Evolutionary conservation across 768 basidiomycete genomes (phyloP).

Genomic region (Pleurotus citrinopileatus): DNA sequence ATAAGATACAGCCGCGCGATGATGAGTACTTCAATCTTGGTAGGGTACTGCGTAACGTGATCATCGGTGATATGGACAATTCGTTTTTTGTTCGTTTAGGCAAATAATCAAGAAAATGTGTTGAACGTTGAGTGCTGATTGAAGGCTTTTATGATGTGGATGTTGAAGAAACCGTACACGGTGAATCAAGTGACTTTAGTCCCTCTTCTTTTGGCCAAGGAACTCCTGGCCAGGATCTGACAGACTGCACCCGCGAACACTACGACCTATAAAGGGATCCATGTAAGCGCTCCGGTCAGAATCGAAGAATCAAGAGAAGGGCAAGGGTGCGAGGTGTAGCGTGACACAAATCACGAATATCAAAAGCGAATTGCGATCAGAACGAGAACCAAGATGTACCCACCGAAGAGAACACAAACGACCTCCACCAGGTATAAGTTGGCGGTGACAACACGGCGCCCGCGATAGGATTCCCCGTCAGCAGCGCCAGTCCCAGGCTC

Average conservation of each 20-base stretch:
- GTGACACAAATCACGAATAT: neutral
- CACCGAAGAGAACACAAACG: constrained; percentile 44
- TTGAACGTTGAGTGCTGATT: neutral
- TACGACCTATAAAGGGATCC: constrained; percentile 26
- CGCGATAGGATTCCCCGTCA: constrained; percentile 51
- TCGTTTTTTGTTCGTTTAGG: too few relatives aligned
- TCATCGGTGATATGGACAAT: too few relatives aligned
- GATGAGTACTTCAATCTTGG: too few relatives aligned
- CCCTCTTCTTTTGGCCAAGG: constrained; percentile 27
- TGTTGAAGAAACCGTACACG: too few relatives aligned
- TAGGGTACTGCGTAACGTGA: too few relatives aligned
- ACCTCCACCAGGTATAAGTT: constrained; percentile 35
- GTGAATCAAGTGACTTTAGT: constrained; percentile 13
- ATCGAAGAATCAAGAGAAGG: too few relatives aligned
- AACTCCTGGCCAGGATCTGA: constrained; percentile 28
- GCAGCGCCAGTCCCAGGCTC: constrained; percentile 38
- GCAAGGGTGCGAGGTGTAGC: too few relatives aligned
- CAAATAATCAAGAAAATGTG: too few relatives aligned
- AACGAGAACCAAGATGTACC: constrained; percentile 11
- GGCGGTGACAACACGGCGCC: constrained; percentile 44
- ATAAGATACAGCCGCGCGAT: too few relatives aligned
- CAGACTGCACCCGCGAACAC: constrained; percentile 32
- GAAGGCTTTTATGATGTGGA: too few relatives aligned
- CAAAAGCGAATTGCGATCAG: neutral
- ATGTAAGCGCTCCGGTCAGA: too few relatives aligned